Base-by-base conservation (phyloP, 345 rosid genomes). In the Euphorbia pulcherrima region DNA sequence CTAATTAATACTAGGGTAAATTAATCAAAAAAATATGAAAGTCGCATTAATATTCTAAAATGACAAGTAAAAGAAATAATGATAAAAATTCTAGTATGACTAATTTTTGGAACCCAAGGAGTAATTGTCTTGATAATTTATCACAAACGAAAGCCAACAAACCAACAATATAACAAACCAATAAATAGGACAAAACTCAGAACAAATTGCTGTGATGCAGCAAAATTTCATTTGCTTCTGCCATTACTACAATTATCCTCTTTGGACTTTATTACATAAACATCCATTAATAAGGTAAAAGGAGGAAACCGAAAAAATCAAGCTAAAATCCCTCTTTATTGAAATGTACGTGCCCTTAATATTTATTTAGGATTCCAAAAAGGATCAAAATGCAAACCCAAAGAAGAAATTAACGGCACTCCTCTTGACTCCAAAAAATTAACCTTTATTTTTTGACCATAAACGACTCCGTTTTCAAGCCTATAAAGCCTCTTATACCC, bases 401-500 rank as follows among this genome's bases (percentile, higher is more conserved):
- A 13, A 4, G 95, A 89, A 60, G 95, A 86, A 20, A 89, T 73
- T 61, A 89, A 68, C 17, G 95, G 90, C 73, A 79, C 35, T 6
- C 72, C 90, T 69, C 62, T 85, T 0, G 87, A 83, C 60, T 78
- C 71, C 63, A 72, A 77, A 28, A 88, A 62, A 53, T 59, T 48
- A 24, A 86, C 66, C 82, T 71, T 89, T 71, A 89, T 84, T 18
- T 41, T 62, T 7, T 64, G 65, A 5, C 79, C 90, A 27, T 77
- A 4, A 27, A 65, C 81, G 52, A 48, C 80, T 0, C 76, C 80
- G 8, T 37, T 50, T 58, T 65, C 59, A 55, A 89, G 78, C 75
- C 85, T 81, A 67, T 89, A 85, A 20, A 89, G 82, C 71, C 83
- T 80, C 79, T 89, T 85, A 72, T 85, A 63, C 61, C 96, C 92